Evolutionary conservation across 495 filamentous ascomycete species (phyloP).

Genomic region (Hyphodiscus hymeniophilus): DNA sequence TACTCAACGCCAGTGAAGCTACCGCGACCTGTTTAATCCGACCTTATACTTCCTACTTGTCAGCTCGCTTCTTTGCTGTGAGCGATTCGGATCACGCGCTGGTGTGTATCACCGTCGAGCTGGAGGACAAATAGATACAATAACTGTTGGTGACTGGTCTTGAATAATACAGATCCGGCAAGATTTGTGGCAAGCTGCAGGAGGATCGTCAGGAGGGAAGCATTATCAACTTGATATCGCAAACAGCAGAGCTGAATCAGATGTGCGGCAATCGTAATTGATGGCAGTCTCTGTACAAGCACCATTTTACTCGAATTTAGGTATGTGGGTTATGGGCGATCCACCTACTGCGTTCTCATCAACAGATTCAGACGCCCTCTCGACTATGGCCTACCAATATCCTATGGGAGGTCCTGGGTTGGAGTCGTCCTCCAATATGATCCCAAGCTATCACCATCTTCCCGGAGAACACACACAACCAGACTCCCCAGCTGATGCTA

Average conservation of each 20-base stretch:
- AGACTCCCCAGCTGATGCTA: constrained; percentile 16
- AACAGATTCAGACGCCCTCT: constrained; percentile 30
- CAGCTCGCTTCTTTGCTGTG: constrained; percentile 12
- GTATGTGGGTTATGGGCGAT: constrained; percentile 21
- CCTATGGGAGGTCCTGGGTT: constrained; percentile 30
- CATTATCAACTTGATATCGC: background rate
- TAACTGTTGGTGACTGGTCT: background rate
- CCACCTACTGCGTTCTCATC: constrained; percentile 14
- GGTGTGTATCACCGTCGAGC: constrained; percentile 5
- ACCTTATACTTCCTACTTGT: constrained; percentile 17
- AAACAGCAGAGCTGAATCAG: constrained; percentile 3
- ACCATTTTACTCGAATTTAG: constrained; percentile 22
- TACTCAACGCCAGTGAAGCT: constrained; percentile 21
- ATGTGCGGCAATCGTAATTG: constrained; percentile 20
- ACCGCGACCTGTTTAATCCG: constrained; percentile 25
- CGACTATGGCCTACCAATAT: constrained; percentile 47
- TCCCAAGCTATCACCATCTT: constrained; percentile 29
- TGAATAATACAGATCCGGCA: background rate
- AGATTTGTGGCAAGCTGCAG: background rate
- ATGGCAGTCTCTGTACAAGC: constrained; percentile 25
- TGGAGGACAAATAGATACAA: background rate
- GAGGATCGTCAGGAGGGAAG: background rate
- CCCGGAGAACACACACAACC: constrained; percentile 25
- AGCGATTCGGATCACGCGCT: constrained; percentile 12
- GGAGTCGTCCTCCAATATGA: constrained; percentile 33